A percentile compares a stretch with the other conserved stretches of the same genome.
Conservation (phyloP, 2,329 filamentous ascomycete species). For the Fusarium marasasianum region DNA sequence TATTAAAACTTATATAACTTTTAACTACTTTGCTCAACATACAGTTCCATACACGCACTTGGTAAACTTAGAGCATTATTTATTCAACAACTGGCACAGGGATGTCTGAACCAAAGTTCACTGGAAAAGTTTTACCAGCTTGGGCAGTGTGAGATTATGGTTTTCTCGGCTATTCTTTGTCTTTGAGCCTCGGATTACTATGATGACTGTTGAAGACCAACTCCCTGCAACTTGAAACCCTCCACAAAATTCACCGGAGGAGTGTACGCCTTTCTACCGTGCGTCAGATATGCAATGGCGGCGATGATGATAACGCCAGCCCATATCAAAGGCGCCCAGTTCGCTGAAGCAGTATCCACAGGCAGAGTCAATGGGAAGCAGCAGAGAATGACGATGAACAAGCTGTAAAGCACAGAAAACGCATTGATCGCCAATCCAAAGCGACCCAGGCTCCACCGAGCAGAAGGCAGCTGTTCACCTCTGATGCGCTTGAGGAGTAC, state of each 20-base stretch:
- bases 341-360: slow-evolving; percentile 15
- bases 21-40: no score
- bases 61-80: no score
- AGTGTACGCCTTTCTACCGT: slow-evolving; percentile 8
- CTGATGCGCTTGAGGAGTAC: slow-evolving; percentile 21
- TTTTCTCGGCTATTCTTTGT: no score
- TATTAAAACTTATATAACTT: fast-evolving
- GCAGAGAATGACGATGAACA: slow-evolving; percentile 26
- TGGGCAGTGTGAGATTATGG: fast-evolving
- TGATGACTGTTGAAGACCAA: slow-evolving; percentile 9
- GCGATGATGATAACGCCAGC: slow-evolving; percentile 16
- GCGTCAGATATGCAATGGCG: neutral
- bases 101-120: no score
- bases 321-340: slow-evolving; percentile 28
- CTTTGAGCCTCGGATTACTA: neutral
- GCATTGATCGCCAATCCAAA: slow-evolving; percentile 22
- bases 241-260: slow-evolving; percentile 24
- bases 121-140: fast-evolving
- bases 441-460: slow-evolving; percentile 12
- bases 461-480: slow-evolving; percentile 10
- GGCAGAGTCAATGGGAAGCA: slow-evolving; percentile 13
- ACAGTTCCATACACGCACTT: no score
- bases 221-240: slow-evolving; percentile 9
- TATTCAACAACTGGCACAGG: no score
- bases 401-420: slow-evolving; percentile 18